These are phyloP conservation scores for Brassica nigra DNA, from an alignment of 345 rosid species.

Conservation along the genomic window DNA sequence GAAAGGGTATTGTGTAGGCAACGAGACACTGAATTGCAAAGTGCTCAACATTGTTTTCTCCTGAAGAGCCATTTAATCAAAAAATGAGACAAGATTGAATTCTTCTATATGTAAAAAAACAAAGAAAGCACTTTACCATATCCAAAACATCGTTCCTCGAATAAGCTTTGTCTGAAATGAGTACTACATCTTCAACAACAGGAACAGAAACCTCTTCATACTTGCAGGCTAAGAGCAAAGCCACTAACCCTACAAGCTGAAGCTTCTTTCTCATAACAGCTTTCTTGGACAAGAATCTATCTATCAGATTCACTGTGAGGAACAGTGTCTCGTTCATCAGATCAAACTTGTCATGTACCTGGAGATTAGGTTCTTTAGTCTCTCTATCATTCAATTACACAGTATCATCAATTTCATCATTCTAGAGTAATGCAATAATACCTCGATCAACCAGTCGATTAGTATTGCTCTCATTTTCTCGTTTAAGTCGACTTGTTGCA, in stretches of 20 bases:
- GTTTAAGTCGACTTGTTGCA: slow-evolving; percentile 68
- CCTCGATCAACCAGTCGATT: slow-evolving; percentile 98
- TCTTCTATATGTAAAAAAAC: neutral
- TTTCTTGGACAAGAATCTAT: slow-evolving; percentile 82
- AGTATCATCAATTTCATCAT: neutral
- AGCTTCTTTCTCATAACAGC: slow-evolving; percentile 72
- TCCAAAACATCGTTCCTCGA: slow-evolving; percentile 65
- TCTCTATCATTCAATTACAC: neutral
- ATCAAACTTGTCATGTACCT: slow-evolving; percentile 96
- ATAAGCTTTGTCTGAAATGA: slow-evolving; percentile 90
- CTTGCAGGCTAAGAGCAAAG: slow-evolving; percentile 94
- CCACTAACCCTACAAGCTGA: slow-evolving; percentile 90
- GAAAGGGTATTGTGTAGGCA: slow-evolving; percentile 85
- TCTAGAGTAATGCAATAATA: slow-evolving; percentile 5
- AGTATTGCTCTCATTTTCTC: slow-evolving; percentile 95
- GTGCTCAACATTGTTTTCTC: slow-evolving; percentile 73
- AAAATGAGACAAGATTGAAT: neutral
- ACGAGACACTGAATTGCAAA: slow-evolving; percentile 78
- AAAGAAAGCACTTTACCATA: slow-evolving; percentile 50
- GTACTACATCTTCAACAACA: slow-evolving; percentile 74
- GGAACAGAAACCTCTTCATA: slow-evolving; percentile 97
- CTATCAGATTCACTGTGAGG: slow-evolving; percentile 80
- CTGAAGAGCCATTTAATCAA: slow-evolving; percentile 44
- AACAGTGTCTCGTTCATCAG: slow-evolving; percentile 82
- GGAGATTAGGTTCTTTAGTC: slow-evolving; percentile 25